These are phyloP conservation scores for Hirsutella thompsonii DNA, from an alignment of 2,329 filamentous ascomycete species.

Conservation along the genomic window DNA sequence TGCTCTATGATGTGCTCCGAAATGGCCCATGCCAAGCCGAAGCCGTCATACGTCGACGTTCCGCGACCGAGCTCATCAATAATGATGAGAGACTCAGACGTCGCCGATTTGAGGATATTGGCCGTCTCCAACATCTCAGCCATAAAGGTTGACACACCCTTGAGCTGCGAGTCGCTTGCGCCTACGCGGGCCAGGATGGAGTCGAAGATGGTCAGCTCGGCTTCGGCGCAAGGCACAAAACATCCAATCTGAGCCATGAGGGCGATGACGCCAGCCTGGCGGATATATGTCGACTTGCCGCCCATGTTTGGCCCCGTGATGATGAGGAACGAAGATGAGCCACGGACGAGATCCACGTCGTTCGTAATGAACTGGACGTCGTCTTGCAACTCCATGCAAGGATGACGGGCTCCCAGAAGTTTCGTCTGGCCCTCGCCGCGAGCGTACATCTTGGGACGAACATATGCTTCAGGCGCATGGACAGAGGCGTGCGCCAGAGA, in stretches of 20 bases:
- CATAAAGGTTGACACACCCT: slow-evolving; percentile 98
- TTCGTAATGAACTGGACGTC: slow-evolving; percentile 98
- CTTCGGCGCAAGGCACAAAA: slow-evolving; percentile 84
- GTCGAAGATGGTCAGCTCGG: slow-evolving; percentile 91
- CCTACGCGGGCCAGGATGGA: slow-evolving; percentile 93
- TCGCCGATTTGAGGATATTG: slow-evolving; percentile 95
- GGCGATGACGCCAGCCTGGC: slow-evolving; percentile 91
- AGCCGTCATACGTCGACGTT: slow-evolving; percentile 96
- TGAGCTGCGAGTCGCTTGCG: slow-evolving; percentile 90
- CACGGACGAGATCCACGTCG: slow-evolving; percentile 70
- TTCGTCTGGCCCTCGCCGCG: slow-evolving; percentile 81
- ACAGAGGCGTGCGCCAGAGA: slow-evolving; percentile 87
- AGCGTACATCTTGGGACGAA: slow-evolving; percentile 78
- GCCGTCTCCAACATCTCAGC: slow-evolving; percentile 98
- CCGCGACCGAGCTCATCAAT: slow-evolving; percentile 95
- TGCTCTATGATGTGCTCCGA: slow-evolving; percentile 94
- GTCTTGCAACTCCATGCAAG: slow-evolving; percentile 97
- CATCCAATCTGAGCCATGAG: slow-evolving; percentile 95
- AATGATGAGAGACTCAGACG: slow-evolving; percentile 90
- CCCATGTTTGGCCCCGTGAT: slow-evolving; percentile 99
- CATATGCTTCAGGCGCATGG: slow-evolving; percentile 84
- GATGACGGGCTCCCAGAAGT: slow-evolving; percentile 86
- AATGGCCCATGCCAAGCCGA: slow-evolving; percentile 98
- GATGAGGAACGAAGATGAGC: slow-evolving; percentile 79
- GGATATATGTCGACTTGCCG: slow-evolving; percentile 95